A percentile compares a stretch with the other conserved stretches of the same genome.
phyloP scores from a whole-genome alignment of 305 asterid genomes.

The Solanum hybrid region DNA sequence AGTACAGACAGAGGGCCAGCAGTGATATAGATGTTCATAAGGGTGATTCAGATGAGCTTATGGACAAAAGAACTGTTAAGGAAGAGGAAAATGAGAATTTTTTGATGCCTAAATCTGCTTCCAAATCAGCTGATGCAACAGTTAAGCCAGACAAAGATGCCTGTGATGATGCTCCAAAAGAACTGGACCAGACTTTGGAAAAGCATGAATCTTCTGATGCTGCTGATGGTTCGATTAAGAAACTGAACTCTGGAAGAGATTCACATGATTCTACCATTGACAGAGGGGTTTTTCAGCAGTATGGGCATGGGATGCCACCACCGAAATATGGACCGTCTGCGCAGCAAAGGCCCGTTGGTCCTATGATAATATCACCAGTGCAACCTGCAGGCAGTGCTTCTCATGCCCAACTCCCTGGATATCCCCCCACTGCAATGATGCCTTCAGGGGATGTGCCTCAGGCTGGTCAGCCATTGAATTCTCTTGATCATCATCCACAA shows the following conservation, averaged over 20 bases:
- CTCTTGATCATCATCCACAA: constrained; percentile 23
- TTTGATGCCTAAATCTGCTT: constrained; percentile 32
- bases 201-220: constrained; percentile 17
- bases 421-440: constrained; percentile 23
- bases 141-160: constrained; percentile 20
- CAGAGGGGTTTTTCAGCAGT: background rate
- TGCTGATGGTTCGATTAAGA: constrained; percentile 1
- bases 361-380: constrained; percentile 14
- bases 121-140: constrained; percentile 28
- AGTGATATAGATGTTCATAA: constrained; percentile 21
- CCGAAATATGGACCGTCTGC: constrained; percentile 9
- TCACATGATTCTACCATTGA: background rate
- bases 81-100: constrained; percentile 24
- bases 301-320: constrained; percentile 10
- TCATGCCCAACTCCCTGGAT: constrained; percentile 27
- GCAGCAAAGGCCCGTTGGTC: constrained; percentile 22
- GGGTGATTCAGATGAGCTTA: constrained; percentile 36
- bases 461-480: constrained; percentile 31
- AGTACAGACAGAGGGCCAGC: constrained; percentile 20
- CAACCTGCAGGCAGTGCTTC: constrained; percentile 18
- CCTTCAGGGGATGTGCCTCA: constrained; percentile 37
- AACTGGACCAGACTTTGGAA: constrained; percentile 17
- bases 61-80: constrained; percentile 28
- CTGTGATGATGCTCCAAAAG: constrained; percentile 15
- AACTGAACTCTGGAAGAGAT: background rate